Evolutionary conservation across 768 basidiomycete genomes (phyloP), one percentile per base, ranked within the genome.

Genomic region (Filobasidium wieringae): DNA sequence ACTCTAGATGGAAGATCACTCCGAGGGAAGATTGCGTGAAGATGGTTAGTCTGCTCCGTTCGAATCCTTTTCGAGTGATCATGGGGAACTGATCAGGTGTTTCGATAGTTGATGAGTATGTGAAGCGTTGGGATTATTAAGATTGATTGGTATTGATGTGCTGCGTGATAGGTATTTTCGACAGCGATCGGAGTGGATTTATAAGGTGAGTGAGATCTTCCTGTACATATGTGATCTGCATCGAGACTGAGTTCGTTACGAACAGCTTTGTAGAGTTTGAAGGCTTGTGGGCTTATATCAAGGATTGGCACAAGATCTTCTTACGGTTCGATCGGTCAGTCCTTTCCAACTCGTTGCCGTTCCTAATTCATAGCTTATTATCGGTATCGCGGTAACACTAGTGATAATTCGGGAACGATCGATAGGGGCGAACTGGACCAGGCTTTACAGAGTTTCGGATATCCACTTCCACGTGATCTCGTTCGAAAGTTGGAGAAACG

Each of bases 221-320:
- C 14, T 27, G 19, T 24, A 24, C 15, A 6, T 7, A 22, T 14
- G 14, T 22, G 7, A 47, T 5, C 5, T 12, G 24, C n/a, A n/a
- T n/a, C n/a, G n/a, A n/a, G n/a, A n/a, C n/a, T n/a, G n/a, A n/a
- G n/a, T 27, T 47, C 43, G 19, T 7, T 27, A 58, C 62, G 31
- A 70, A 72, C 66, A 73, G 70, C 47, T 70, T 68, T 53, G 58
- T 63, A 61, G 72, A 73, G 53, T 73, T 73, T 59, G 72, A 73
- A 50, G 72, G 72, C 1, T 52, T 73, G 30, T 73, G 68, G 30
- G 47, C 68, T 17, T 73, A 73, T 53, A 73, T 73, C 64, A 68
- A 70, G 69, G 72, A 73, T 59, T 73, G 72, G 72, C 68, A 73
- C 64, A 68, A 55, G 29, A 73, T 73, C 52, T 73, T 73, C 66